Percentiles rank a stretch among this genome's conserved stretches.
Evolutionary conservation across 345 rosid species (phyloP).

Genomic region (Aquilaria malaccensis): DNA sequence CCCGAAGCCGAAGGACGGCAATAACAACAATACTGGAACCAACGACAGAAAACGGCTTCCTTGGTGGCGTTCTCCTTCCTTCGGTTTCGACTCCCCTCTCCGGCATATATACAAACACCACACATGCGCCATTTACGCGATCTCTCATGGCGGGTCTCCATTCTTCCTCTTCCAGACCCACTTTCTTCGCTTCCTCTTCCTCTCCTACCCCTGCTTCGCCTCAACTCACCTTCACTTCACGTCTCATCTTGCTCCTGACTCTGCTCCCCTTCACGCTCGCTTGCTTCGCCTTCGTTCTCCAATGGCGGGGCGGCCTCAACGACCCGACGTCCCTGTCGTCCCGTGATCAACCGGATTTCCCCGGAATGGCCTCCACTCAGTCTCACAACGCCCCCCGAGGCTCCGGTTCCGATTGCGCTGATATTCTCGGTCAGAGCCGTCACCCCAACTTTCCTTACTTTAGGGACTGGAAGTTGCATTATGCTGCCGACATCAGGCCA

Average conservation of each 20-base stretch:
- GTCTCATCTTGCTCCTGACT: slow-evolving; percentile 42
- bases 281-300: slow-evolving; percentile 55
- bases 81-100: slow-evolving; percentile 6
- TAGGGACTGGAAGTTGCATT: slow-evolving; percentile 56
- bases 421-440: slow-evolving; percentile 49
- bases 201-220: slow-evolving; percentile 8
- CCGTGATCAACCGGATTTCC: slow-evolving; percentile 42
- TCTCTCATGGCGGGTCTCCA: slow-evolving; percentile 44
- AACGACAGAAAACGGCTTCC: slow-evolving; percentile 8
- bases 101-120: background rate
- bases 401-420: slow-evolving; percentile 44
- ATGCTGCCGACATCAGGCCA: slow-evolving; percentile 64
- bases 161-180: slow-evolving; percentile 19
- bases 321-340: slow-evolving; percentile 45
- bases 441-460: slow-evolving; percentile 65
- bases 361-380: slow-evolving; percentile 40
- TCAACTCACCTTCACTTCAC: slow-evolving; percentile 20
- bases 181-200: slow-evolving; percentile 5
- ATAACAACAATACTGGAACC: background rate
- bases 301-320: slow-evolving; percentile 51
- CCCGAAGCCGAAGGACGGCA: background rate
- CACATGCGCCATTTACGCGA: background rate
- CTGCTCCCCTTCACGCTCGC: slow-evolving; percentile 51
- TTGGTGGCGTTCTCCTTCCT: background rate
- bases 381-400: slow-evolving; percentile 12